A percentile compares a stretch with the other conserved stretches of the same genome.
Evolutionary conservation across 2,329 filamentous ascomycete species (phyloP).

Genomic region (Diaporthe aspalathi): DNA sequence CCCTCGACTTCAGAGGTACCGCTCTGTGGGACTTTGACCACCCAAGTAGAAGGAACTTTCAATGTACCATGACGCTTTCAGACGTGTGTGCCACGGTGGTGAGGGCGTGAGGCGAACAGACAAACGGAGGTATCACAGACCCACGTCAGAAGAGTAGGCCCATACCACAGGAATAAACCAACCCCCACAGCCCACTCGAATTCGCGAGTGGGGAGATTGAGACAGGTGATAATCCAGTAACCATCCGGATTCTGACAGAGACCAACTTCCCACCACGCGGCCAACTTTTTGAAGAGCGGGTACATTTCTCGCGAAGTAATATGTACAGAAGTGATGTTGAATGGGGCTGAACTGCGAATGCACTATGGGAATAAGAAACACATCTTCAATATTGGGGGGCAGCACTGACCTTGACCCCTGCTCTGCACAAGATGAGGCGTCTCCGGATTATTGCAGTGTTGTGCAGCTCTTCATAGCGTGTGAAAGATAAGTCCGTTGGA

Average conservation of each 20-base stretch:
- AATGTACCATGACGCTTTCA: background rate
- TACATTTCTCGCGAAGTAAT: background rate
- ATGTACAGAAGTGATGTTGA: no score
- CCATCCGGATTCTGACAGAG: background rate
- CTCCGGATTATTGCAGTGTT: no score
- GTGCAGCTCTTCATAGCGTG: no score
- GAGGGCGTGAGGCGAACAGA: background rate
- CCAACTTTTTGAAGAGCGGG: background rate
- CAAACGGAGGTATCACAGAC: background rate
- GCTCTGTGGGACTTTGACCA: no score
- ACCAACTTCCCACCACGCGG: background rate
- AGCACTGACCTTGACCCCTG: no score
- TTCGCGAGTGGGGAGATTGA: conserved; percentile 1
- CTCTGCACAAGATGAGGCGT: no score
- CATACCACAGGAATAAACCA: background rate
- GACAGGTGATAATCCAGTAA: background rate
- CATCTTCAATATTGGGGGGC: no score
- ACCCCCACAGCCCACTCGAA: background rate
- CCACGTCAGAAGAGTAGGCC: background rate
- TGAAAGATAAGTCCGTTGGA: no score
- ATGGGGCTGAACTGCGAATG: no score
- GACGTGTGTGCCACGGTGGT: background rate
- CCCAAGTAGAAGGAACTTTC: no score
- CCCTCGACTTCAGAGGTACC: no score
- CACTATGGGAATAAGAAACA: no score